Conservation (phyloP, 2,329 filamentous ascomycete species). For the Talaromyces albobiverticillius region DNA sequence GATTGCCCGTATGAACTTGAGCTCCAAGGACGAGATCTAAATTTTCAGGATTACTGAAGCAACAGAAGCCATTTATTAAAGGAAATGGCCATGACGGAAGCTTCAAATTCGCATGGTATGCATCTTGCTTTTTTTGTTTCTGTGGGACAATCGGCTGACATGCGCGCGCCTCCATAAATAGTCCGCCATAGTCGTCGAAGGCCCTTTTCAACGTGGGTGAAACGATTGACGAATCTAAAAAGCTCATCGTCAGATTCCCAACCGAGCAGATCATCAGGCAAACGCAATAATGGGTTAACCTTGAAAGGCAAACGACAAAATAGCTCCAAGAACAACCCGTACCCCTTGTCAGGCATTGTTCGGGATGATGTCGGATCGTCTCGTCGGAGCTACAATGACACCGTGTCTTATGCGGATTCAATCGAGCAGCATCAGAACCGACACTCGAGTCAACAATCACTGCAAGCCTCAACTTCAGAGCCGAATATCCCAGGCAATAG, state of each 20-base stretch:
- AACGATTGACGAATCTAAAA: constrained; percentile 87
- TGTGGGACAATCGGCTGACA: constrained; percentile 8
- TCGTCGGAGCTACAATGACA: constrained; percentile 44
- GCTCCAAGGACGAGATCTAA: not conserved
- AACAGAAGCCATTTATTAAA: not conserved
- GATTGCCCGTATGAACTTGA: not conserved
- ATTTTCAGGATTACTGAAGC: not conserved
- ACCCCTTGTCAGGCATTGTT: constrained; percentile 72
- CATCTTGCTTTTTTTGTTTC: not conserved
- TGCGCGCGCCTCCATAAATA: constrained; percentile 32
- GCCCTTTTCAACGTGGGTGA: constrained; percentile 91
- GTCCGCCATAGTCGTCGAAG: constrained; percentile 72
- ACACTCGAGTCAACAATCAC: constrained; percentile 59
- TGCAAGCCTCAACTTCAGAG: constrained; percentile 60
- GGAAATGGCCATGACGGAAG: constrained; percentile 3
- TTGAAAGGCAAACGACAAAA: constrained; percentile 49
- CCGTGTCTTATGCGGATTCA: constrained; percentile 48
- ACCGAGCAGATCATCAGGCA: constrained; percentile 32
- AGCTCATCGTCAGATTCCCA: constrained; percentile 57
- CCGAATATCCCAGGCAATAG: constrained; percentile 59
- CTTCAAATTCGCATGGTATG: not conserved
- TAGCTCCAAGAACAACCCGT: constrained; percentile 81
- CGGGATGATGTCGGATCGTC: constrained; percentile 33
- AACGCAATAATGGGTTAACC: constrained; percentile 23
- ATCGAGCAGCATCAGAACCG: constrained; percentile 50